Percentiles rank a stretch among this genome's conserved stretches.
phyloP scores from a whole-genome alignment of 2,329 filamentous ascomycete species.

The Alternaria sp. region DNA sequence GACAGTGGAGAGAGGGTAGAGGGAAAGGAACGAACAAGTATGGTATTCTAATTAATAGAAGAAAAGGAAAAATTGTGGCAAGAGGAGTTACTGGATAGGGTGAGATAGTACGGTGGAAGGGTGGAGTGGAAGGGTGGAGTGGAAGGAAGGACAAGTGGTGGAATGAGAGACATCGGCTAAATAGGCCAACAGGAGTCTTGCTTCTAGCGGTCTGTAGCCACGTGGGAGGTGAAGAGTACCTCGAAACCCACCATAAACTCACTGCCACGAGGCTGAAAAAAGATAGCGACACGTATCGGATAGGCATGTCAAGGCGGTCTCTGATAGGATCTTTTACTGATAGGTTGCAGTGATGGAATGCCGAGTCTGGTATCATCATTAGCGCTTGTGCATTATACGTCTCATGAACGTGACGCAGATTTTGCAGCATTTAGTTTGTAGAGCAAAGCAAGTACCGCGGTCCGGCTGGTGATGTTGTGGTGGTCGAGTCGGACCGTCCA shows the following conservation, averaged over 20 bases:
- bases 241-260: not conserved
- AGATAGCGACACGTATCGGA: not conserved
- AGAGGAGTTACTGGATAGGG: not conserved
- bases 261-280: not conserved
- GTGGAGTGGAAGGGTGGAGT: too few species aligned
- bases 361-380: not conserved
- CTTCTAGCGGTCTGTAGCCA: not conserved
- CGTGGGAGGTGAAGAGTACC: not conserved
- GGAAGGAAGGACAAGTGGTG: not conserved
- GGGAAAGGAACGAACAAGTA: not conserved
- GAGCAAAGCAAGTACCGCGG: not conserved
- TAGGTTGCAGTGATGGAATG: not conserved
- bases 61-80: not conserved
- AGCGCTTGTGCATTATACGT: not conserved
- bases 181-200: not conserved
- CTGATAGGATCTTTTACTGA: not conserved
- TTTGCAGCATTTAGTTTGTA: too few species aligned
- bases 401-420: too few species aligned
- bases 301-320: not conserved
- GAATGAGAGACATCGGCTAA: not conserved
- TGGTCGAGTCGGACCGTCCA: conserved; percentile 14
- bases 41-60: not conserved
- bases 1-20: not conserved
- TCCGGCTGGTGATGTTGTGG: conserved; percentile 2
- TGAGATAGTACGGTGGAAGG: too few species aligned